Base-by-base conservation (phyloP, 2,329 filamentous ascomycete genomes). In the Aspergillus sojae region DNA sequence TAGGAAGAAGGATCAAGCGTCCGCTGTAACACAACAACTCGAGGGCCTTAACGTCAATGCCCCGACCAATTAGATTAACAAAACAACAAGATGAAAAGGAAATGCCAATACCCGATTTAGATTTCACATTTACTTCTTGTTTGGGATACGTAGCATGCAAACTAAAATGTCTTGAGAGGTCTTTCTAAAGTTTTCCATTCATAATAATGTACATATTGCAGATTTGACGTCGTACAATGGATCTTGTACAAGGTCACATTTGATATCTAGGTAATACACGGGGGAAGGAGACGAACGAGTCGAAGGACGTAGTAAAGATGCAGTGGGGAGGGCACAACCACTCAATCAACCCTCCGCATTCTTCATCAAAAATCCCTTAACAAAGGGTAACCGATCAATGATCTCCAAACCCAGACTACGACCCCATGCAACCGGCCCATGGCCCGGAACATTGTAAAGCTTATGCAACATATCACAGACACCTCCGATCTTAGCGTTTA, bases 341-440 rank as follows among this genome's bases (percentile, higher is more conserved):
- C 45, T 7, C 3, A n/a, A 48, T 62, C 61, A 77, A 4, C 73
- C 73, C 61, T 80, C 83, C 54, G 88, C 88, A 68, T 83, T 82
- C 68, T 87, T 87, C 94, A 98, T 98, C 66, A 98, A 84, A 74
- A 94, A 92, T 52, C 84, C 86, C 84, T 98, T 98, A 62, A 97
- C 73, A 43, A 90, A 87, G 0, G 87, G 85, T 72, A 96, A 73
- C 2, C 86, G 85, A 78, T 97, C 90, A 65, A 97, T 90, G 9
- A 90, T 87, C 65, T 83, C 86, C 65, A 98, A 78, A 0, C 94
- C 94, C 54, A 93, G 73, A 59, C 91, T 94, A 65, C 94, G 85
- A 57, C 94, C 82, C 70, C 90, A 90, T 21, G 97, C 91, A 39
- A 98, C 79, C 1, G 93, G 93, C 0, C 92, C 92, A 65, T 86